Percentiles rank a stretch among this genome's conserved stretches.
Conservation (phyloP, 371 early-diverging fungal genomes). For the Rhizopus sp. region DNA sequence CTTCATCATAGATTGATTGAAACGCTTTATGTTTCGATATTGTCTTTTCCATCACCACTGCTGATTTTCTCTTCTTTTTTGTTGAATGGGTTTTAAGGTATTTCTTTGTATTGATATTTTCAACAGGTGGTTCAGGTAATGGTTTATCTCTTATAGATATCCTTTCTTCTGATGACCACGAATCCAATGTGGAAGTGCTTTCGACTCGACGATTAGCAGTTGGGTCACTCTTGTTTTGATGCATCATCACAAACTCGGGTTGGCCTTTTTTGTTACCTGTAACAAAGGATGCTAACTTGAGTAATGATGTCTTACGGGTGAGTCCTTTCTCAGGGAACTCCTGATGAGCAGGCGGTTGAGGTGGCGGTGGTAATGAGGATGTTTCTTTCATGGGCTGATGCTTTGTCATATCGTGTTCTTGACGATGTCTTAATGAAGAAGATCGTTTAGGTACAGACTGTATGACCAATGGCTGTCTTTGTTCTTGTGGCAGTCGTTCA, state of each 20-base stretch:
- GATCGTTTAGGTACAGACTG: conserved; percentile 32
- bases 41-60: conserved; percentile 37
- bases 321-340: not conserved
- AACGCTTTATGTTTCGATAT: conserved; percentile 28
- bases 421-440: conserved; percentile 26
- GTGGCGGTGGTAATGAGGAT: conserved; percentile 7
- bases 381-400: not conserved
- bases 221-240: conserved; percentile 24
- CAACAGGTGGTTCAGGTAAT: conserved; percentile 23
- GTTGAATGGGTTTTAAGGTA: conserved; percentile 8
- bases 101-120: not conserved
- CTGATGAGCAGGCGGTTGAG: not conserved
- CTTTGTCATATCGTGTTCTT: conserved; percentile 6
- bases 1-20: not conserved
- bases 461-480: conserved; percentile 19
- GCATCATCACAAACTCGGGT: conserved; percentile 2
- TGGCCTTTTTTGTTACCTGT: conserved; percentile 19
- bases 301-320: conserved; percentile 14
- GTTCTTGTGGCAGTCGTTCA: conserved; percentile 1
- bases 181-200: conserved; percentile 12
- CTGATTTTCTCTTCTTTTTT: conserved; percentile 40
- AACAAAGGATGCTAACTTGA: conserved; percentile 32
- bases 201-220: conserved; percentile 17
- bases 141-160: conserved; percentile 20
- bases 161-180: conserved; percentile 8